Percentiles rank a stretch among this genome's conserved stretches.
phyloP scores from a whole-genome alignment of 495 filamentous ascomycete genomes.

The Pyrenula aspistea region DNA sequence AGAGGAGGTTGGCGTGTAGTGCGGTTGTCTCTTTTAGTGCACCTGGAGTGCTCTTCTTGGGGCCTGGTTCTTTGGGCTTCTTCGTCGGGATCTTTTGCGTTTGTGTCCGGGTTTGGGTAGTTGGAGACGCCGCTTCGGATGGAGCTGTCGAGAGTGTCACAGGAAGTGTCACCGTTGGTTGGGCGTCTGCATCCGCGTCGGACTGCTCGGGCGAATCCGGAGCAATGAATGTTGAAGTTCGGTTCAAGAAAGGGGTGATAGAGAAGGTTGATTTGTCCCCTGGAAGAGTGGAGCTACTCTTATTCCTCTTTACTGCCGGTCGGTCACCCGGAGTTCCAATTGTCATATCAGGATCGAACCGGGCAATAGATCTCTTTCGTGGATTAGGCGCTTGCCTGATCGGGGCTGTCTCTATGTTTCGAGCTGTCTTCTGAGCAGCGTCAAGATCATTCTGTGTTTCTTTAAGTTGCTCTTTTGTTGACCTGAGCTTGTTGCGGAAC shows the following conservation, averaged over 20 bases:
- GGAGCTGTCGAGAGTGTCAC: background rate
- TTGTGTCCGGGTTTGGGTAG: constrained; percentile 4
- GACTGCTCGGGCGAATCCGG: constrained; percentile 29
- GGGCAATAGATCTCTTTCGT: constrained; percentile 33
- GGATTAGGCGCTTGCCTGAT: constrained; percentile 15
- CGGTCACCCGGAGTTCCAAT: constrained; percentile 60
- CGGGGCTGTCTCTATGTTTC: constrained; percentile 6
- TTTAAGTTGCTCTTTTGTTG: constrained; percentile 60
- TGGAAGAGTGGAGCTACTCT: constrained; percentile 38
- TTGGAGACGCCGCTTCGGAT: background rate
- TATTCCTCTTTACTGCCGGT: constrained; percentile 38
- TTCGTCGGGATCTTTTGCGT: background rate
- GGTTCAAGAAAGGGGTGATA: constrained; percentile 84
- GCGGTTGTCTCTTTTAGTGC: constrained; percentile 11
- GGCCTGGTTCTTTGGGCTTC: background rate
- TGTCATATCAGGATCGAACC: constrained; percentile 35
- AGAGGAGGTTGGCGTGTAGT: constrained; percentile 17
- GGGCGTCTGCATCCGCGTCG: constrained; percentile 11
- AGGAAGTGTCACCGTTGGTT: constrained; percentile 1
- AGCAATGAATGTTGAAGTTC: constrained; percentile 43
- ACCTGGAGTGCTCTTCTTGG: background rate
- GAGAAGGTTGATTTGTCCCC: constrained; percentile 87
- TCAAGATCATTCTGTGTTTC: constrained; percentile 32
- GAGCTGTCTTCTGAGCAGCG: constrained; percentile 24
- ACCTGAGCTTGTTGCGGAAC: constrained; percentile 51